Base-by-base conservation (phyloP, 2,329 filamentous ascomycete species). In the Trematosphaeria pertusa region DNA sequence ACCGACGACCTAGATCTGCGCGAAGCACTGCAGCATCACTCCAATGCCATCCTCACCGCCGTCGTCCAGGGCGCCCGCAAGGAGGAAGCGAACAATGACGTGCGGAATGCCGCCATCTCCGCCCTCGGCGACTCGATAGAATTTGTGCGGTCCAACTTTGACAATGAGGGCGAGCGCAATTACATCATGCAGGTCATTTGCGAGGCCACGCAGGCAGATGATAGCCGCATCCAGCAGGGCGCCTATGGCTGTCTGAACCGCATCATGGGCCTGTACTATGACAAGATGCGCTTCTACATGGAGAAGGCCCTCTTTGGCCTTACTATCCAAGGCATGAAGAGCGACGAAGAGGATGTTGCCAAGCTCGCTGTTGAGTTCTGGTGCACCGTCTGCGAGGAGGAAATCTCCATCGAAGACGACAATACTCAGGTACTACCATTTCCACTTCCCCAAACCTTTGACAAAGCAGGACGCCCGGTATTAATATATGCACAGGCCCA, bases 141-240 rank as follows among this genome's bases (percentile, higher is more conserved):
- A 75, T 99, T 99, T 68, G 93, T 99, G 48, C 86, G 91, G 58
- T 95, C 91, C 77, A 99, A 99, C 79, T 99, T 99, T 75, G 95
- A 97, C 76, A 94, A 97, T 67, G 94, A 99, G 76, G 94, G 93
- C 65, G 94, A 99, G 81, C 87, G 94, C 61, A 99, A 99, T 79
- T 99, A 97, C 80, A 99, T 99, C 70, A 99, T 99, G 94, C 94
- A 99, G 79, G 94, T 99, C 58, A 91, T 99, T 66, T 99, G 94
- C 77, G 94, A 99, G 80, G 94, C 94, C 62, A 99, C 94, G 44
- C 94, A 99, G 78, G 91, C 93, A 62, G 82, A 88, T 1, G 94
- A 99, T 73, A 84, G 83, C 48, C 85, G 91, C 69, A 95, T 99
- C 73, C 92, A 97, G 75, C 91, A 96, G 72, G 92, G 91, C 52